Evolutionary conservation across 768 basidiomycete species (phyloP).

Genomic region (Tylopilus vinaceipallidus): DNA sequence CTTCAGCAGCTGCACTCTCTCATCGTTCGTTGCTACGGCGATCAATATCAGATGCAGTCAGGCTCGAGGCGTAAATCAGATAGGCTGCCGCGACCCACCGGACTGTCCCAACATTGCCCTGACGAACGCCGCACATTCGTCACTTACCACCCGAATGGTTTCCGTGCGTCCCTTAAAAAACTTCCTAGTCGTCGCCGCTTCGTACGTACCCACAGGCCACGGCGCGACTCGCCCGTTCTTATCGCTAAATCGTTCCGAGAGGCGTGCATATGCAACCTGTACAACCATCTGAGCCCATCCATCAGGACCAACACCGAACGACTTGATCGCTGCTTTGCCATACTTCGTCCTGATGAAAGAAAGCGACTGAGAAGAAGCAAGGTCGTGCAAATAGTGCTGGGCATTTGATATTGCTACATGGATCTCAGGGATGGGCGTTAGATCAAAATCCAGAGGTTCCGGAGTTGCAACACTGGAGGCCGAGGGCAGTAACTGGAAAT

Average conservation of each 20-base stretch:
- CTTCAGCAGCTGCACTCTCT: constrained; percentile 53
- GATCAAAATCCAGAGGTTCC: constrained; percentile 59
- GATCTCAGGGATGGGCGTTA: constrained; percentile 39
- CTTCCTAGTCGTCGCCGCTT: constrained; percentile 87
- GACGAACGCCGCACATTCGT: constrained; percentile 78
- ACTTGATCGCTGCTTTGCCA: constrained; percentile 85
- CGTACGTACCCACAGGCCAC: constrained; percentile 81
- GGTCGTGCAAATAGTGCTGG: constrained; percentile 50
- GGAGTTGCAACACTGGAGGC: constrained; percentile 32
- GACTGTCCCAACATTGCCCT: constrained; percentile 61
- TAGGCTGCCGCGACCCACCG: constrained; percentile 21
- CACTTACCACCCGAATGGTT: constrained; percentile 82
- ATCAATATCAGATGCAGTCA: not conserved
- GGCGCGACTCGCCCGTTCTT: constrained; percentile 27
- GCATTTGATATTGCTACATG: constrained; percentile 53
- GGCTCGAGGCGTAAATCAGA: not conserved
- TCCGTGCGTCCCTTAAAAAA: constrained; percentile 92
- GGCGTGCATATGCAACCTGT: constrained; percentile 82
- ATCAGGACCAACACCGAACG: constrained; percentile 87
- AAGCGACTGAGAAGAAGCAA: constrained; percentile 63
- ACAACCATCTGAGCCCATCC: constrained; percentile 93
- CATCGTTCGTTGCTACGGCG: constrained; percentile 30
- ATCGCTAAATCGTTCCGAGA: constrained; percentile 40
- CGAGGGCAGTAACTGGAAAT: constrained; percentile 46
- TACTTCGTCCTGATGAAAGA: constrained; percentile 66